Base-by-base conservation (phyloP, 768 basidiomycete species). In the Panellus pusillus region DNA sequence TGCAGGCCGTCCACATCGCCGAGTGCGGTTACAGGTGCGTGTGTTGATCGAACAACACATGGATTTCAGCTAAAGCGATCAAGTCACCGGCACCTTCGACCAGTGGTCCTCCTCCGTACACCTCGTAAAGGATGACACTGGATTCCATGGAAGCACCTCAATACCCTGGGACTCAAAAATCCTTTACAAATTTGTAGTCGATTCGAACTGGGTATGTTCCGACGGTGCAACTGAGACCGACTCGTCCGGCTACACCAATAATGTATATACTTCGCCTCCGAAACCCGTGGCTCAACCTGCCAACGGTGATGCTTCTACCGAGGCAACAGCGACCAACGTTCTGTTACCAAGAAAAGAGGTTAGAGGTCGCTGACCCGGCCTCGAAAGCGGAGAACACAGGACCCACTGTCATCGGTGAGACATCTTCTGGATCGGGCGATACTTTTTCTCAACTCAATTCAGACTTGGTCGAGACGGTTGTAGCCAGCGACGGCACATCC, bases 141-240 rank as follows among this genome's bases (percentile, higher is more conserved):
- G 83, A 4, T 92, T 89, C 68, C 71, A 74, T 48, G 82, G 77
- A 18, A 74, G 68, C 5, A 71, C 80, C 19, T 64, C 70, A 44
- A 72, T 91, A 28, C 84, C 86, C 1, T 89, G 80, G 80, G 80
- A 74, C 43, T 65, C 79, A 45, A 86, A 82, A 62, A 71, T 89
- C 52, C 63, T 72, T 7, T 93, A 87, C 81, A 93, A 93, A 70
- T 93, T 83, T 65, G 74, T 91, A 65, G 89, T 92, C 48, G 91
- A 93, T 42, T 50, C 65, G 85, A 83, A 32, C 62, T 68, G 54
- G 92, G 88, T 89, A 61, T 72, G 44, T 74, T 77, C 43, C 74
- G 76, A 43, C 74, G 78, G 32, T 75, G 76, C 84, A 6, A 82
- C 80, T 47, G 87, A 89, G 68, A 64, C 70, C 1, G 89, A 91